A percentile compares a stretch with the other conserved stretches of the same genome.
phyloP scores from a whole-genome alignment of 495 filamentous ascomycete genomes.

The Neurospora sublineolata region DNA sequence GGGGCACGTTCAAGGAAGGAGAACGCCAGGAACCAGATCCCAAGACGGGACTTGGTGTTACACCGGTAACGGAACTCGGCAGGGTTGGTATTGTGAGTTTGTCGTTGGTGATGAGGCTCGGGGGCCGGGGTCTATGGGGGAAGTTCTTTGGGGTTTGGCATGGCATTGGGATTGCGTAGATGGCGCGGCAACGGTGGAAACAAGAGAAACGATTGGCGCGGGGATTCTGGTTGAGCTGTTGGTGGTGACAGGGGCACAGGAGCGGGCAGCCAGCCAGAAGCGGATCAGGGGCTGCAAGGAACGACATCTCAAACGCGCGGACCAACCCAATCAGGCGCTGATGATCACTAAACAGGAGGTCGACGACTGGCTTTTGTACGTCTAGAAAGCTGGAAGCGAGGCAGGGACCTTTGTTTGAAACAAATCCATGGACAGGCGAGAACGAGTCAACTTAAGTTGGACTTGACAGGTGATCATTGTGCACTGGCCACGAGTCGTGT shows the following conservation, averaged over 20 bases:
- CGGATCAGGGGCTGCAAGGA: neutral
- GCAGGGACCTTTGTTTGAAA: neutral
- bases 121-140: neutral
- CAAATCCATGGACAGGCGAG: neutral
- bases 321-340: neutral
- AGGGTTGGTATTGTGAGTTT: neutral
- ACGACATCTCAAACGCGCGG: neutral
- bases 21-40: neutral
- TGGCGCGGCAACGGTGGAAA: neutral
- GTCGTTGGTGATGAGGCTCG: neutral
- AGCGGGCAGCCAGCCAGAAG: neutral
- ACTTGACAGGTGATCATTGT: neutral
- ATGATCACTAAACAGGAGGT: neutral
- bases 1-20: neutral
- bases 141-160: neutral
- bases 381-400: neutral
- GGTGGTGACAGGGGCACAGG: neutral
- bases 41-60: neutral
- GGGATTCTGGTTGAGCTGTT: neutral
- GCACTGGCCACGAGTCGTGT: slow-evolving; percentile 5
- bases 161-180: neutral
- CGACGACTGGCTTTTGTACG: neutral
- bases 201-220: neutral
- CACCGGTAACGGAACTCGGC: neutral
- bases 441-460: neutral